phyloP scores from a whole-genome alignment of 1,139 yeast species.

The Saccharomyces hybrid region DNA sequence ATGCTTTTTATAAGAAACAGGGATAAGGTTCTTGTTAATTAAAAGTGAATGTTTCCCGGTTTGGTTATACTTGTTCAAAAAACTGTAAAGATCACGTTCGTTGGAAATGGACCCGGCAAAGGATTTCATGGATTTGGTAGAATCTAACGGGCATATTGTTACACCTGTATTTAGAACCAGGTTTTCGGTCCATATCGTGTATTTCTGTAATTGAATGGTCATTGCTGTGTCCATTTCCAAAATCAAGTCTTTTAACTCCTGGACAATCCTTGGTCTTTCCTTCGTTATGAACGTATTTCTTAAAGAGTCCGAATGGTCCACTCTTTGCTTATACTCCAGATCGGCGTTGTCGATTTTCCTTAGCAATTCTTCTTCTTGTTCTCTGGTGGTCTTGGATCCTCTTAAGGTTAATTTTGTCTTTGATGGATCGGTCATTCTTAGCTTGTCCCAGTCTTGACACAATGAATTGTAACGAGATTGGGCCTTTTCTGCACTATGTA shows the following conservation, averaged over 20 bases:
- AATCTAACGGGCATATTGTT: slow-evolving; percentile 61
- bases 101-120: slow-evolving; percentile 73
- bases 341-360: slow-evolving; percentile 79
- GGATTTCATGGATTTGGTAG: slow-evolving; percentile 57
- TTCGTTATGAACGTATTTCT: slow-evolving; percentile 65
- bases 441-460: slow-evolving; percentile 80
- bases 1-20: slow-evolving; percentile 73
- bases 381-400: slow-evolving; percentile 69
- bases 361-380: slow-evolving; percentile 85
- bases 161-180: slow-evolving; percentile 79
- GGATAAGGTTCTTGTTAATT: slow-evolving; percentile 38
- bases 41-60: slow-evolving; percentile 32
- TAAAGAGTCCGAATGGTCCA: slow-evolving; percentile 60
- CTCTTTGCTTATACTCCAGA: slow-evolving; percentile 73
- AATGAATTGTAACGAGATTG: slow-evolving; percentile 69
- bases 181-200: slow-evolving; percentile 80
- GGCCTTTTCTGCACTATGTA: slow-evolving; percentile 80
- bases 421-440: slow-evolving; percentile 73
- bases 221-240: slow-evolving; percentile 84
- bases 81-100: slow-evolving; percentile 72
- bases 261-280: slow-evolving; percentile 72
- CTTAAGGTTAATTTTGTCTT: slow-evolving; percentile 72
- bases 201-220: slow-evolving; percentile 80
- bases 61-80: slow-evolving; percentile 45
- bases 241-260: slow-evolving; percentile 66